Percentiles rank a stretch among this genome's conserved stretches.
Evolutionary conservation across 1,139 yeast species (phyloP).

Genomic region (Magnusiomyces fungicola): DNA sequence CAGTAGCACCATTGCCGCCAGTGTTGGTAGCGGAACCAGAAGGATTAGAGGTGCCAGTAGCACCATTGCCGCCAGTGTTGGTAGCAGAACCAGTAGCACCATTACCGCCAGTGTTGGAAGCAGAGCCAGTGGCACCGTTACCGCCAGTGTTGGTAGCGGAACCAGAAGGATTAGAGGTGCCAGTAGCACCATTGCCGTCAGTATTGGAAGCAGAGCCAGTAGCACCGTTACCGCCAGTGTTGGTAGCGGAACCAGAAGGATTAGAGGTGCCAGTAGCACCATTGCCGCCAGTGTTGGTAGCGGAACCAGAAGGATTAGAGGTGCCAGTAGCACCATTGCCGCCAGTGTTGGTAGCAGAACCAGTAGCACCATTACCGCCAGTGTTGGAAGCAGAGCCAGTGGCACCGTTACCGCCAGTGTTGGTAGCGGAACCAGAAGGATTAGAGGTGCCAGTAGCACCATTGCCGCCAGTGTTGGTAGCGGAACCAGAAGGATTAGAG

Average conservation of each 20-base stretch:
- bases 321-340: not conserved
- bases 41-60: no score
- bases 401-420: not conserved
- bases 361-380: not conserved
- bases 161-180: not conserved
- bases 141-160: not conserved
- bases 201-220: not conserved
- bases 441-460: not conserved
- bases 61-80: no score
- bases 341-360: not conserved
- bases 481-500: not conserved
- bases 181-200: not conserved
- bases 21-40: not conserved
- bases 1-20: not conserved
- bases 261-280: not conserved
- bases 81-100: not conserved
- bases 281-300: not conserved
- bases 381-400: not conserved
- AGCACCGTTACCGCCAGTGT: not conserved
- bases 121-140: not conserved
- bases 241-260: not conserved
- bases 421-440: not conserved
- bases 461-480: not conserved
- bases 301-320: not conserved
- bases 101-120: not conserved